Evolutionary conservation across 2,329 filamentous ascomycete genomes (phyloP), one percentile per base, ranked within the genome.

Genomic region (Colletotrichum graminicola): DNA sequence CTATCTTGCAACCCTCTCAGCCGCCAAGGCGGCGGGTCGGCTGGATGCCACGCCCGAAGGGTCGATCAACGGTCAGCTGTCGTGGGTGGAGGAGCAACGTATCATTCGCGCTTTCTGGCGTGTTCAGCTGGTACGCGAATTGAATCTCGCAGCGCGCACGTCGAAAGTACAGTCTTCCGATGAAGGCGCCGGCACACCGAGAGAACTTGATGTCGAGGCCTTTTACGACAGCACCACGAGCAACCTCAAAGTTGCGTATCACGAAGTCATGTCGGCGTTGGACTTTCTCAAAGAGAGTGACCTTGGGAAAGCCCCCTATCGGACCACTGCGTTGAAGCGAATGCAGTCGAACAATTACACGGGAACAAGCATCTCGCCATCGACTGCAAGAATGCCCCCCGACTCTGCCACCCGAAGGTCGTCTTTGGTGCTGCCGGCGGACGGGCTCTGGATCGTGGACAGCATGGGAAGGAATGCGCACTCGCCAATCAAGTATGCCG

Each of bases 371-470:
- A 26, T 43, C 3, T 3, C 59, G 18, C 68, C 68, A 3, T 63
- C 68, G 0, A 36, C 45, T 1, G 8, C n/a, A 1, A 45, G 59
- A 12, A 59, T 68, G 47, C 68, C 68, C 7, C 4, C 3, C 23
- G 54, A 21, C 32, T 0, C 5, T 3, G 36, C 54, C 12, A 41
- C 26, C 52, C 66, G 68, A 14, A 60, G 59, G 0, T 71, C 68
- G 0, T 45, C 65, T 3, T 21, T 71, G 14, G 65, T 71, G 0
- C 7, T 71, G 6, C 68, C 68, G 2, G 49, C 68, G 6, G 68
- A 71, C 11, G 60, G 68, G 5, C 68, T 71, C 26, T 71, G 68
- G 68, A 71, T 71, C 2, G 68, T 71, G 5, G 68, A 71, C 32
- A 71, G 68, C 47, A 68, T 71, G 65, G 62, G 52, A 2, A 54